Evolutionary conservation across 768 basidiomycete species (phyloP), one percentile per base, ranked within the genome.

Genomic region (Pleurotus ostreatus): DNA sequence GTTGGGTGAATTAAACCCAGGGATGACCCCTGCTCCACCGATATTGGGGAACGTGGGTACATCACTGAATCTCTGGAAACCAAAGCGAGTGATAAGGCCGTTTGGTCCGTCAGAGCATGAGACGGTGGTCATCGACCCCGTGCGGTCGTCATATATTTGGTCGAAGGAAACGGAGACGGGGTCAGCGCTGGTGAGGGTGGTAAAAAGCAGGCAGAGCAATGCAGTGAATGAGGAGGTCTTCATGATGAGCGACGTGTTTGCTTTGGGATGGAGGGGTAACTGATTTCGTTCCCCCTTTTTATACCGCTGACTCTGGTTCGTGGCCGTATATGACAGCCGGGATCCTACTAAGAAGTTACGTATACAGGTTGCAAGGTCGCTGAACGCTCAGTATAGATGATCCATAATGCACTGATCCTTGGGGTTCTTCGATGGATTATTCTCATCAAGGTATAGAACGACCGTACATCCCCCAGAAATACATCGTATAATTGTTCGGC

Each of bases 41-140:
- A 88, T 82, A 65, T 72, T 64, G 1, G 85, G 84, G 73, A 84
- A 88, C 43, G 68, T 70, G 1, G 85, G 84, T 22, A 88, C 65
- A 37, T 71, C 68, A 9, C 71, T 74, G 52, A 85, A 80, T 37
- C 75, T 83, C 2, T 68, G 73, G 67, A 73, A 85, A 4, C 70
- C 70, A 37, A 49, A 49, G 18, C 68, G 68, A 2, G 74, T 74
- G 13, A 75, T 39, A 18, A 87, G 70, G 11, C 84, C 84, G 55
- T 83, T 70, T 16, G 66, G 56, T 9, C 84, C 84, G 60, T 80
- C 65, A 9, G 78, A 79, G 62, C 78, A 79, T 1, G 78, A 72
- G 39, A 78, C 76, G n/a, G 61, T 68, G 61, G 65, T 57, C 18
- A 86, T 70, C 11, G 78, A 78, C 22, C 62, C 62, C 7, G 48